These are phyloP conservation scores for Cinnamomum chago DNA, from an alignment of 164 flowering plant species.

Conservation along the genomic window DNA sequence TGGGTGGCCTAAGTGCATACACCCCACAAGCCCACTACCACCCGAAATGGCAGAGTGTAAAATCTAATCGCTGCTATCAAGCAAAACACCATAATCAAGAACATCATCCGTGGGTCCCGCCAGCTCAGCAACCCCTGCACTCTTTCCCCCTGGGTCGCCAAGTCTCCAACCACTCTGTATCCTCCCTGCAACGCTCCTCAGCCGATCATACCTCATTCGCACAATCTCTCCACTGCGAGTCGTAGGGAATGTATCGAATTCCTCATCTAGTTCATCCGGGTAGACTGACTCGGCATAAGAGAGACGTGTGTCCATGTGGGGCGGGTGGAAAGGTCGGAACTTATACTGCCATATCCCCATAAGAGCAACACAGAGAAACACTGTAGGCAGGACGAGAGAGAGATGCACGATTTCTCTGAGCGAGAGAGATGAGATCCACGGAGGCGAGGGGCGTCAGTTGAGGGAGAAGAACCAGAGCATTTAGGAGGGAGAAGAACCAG, in stretches of 20 bases:
- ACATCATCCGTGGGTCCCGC: conserved; percentile 30
- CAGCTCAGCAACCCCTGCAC: conserved; percentile 26
- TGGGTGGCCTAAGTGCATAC: conserved; percentile 24
- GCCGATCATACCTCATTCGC: conserved; percentile 31
- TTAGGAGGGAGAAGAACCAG: too few relatives aligned
- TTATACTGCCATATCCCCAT: conserved; percentile 24
- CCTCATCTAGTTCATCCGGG: conserved; percentile 31
- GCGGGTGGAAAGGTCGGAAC: conserved; percentile 21
- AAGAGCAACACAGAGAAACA: conserved; percentile 13
- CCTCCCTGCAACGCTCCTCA: conserved; percentile 28
- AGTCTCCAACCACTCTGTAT: conserved; percentile 28
- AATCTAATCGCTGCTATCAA: conserved; percentile 18
- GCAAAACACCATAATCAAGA: conserved; percentile 18
- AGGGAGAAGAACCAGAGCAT: too few relatives aligned
- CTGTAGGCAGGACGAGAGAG: conserved; percentile 24
- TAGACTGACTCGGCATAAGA: conserved; percentile 24
- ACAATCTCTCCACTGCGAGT: conserved; percentile 22
- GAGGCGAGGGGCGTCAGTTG: too few relatives aligned
- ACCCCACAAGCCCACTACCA: conserved; percentile 14
- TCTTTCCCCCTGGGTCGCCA: conserved; percentile 30
- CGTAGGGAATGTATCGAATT: conserved; percentile 32
- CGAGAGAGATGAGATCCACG: too few relatives aligned
- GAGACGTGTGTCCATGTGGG: conserved; percentile 29
- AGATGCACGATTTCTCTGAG: too few relatives aligned
- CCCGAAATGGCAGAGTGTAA: conserved; percentile 23